Evolutionary conservation across 2,329 filamentous ascomycete species (phyloP).

Genomic region (Hypoxylon rubiginosum): DNA sequence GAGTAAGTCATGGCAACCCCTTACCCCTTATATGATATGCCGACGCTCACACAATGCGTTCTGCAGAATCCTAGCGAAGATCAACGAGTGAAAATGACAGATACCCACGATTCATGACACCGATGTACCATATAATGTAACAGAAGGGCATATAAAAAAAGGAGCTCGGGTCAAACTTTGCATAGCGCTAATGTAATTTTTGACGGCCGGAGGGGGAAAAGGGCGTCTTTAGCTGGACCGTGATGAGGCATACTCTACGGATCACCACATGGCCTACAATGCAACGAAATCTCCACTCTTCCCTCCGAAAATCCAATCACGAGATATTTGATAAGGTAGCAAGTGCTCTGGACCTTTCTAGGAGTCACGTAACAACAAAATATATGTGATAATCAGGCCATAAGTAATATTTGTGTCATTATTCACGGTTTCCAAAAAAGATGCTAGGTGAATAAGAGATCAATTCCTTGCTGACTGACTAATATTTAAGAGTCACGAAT

Average conservation of each 20-base stretch:
- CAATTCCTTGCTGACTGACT: not conserved
- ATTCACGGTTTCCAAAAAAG: not conserved
- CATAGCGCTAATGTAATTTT: constrained; percentile 42
- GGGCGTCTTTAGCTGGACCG: constrained; percentile 37
- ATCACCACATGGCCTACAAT: constrained; percentile 29
- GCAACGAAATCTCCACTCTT: constrained; percentile 45
- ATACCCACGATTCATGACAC: constrained; percentile 47
- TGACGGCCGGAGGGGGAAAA: constrained; percentile 23
- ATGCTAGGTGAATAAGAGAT: not conserved
- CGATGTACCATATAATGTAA: constrained; percentile 50
- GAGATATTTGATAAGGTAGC: not conserved
- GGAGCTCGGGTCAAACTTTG: constrained; percentile 41
- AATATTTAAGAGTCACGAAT: not conserved
- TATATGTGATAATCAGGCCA: not conserved
- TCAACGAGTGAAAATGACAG: constrained; percentile 83
- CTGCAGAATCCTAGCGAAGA: constrained; percentile 96
- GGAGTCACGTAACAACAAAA: not conserved
- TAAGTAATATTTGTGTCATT: not conserved
- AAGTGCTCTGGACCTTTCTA: not conserved
- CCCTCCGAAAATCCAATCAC: constrained; percentile 16
- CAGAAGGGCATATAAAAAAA: constrained; percentile 38
- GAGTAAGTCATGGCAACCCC: constrained; percentile 76
- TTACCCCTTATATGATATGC: not conserved
- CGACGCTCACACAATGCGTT: constrained; percentile 2
- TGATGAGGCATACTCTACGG: constrained; percentile 29